Evolutionary conservation across 2,329 filamentous ascomycete species (phyloP), one percentile per base, ranked within the genome.

Genomic region (Trichophyton equinum): DNA sequence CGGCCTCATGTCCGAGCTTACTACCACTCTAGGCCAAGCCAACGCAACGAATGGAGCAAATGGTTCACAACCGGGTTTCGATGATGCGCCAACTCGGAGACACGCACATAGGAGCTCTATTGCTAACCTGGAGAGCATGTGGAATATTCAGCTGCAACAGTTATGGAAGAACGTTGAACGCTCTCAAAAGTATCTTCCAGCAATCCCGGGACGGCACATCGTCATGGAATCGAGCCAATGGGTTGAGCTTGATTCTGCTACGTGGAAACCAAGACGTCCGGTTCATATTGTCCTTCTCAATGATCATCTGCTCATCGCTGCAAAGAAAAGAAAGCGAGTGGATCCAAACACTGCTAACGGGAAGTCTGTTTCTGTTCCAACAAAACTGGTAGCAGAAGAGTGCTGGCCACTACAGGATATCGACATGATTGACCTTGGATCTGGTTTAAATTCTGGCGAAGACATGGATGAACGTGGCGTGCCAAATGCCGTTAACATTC

Each of bases 151-250:
- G 66, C 72, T 87, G 40, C 84, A 95, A 74, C 86, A 90, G 25
- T 77, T 99, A 53, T 99, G 94, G 84, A 97, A 96, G 76, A 89
- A 88, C 49, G 89, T 99, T n/a, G 94, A 97, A 73, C 92, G 92
- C 1, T 96, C 91, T 8, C 94, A 99, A 70, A 97, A 97, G 72
- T 99, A 95, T 69, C 78, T 99, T 9, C 94, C 94, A 13, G 94
- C 91, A 60, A 82, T 91, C 20, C 85, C 88, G 20, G 92, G 91
- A n/a, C 86, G 94, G 44, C 95, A 96, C 71, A 91, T 99, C 53
- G 84, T 97, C 1, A 86, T 95, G 72, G 92, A 97, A 73, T 95
- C 91, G 3, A 88, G 89, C 1, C 83, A 87, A 56, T 99, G 94
- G 94, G 88, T 97, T 62, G 92, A 99, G 76, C 79, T 99, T 63